Evolutionary conservation across 2,329 filamentous ascomycete genomes (phyloP).

Genomic region (Fusarium sp.): DNA sequence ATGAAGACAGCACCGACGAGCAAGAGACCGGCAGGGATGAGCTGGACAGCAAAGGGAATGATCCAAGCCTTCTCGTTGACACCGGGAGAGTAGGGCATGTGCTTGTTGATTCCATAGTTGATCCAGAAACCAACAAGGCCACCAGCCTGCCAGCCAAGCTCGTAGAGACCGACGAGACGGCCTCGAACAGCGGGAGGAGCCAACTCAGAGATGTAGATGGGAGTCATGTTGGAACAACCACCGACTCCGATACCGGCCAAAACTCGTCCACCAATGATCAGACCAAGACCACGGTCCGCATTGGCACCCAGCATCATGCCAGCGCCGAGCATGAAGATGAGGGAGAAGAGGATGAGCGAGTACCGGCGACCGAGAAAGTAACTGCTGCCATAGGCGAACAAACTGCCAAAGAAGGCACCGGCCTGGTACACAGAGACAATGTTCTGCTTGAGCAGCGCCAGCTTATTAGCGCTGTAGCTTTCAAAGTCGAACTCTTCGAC

Average conservation of each 20-base stretch:
- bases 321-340: slow-evolving; percentile 77
- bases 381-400: slow-evolving; percentile 74
- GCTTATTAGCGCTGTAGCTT: slow-evolving; percentile 57
- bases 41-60: slow-evolving; percentile 74
- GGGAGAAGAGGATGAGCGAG: slow-evolving; percentile 70
- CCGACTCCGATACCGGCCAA: slow-evolving; percentile 74
- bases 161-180: slow-evolving; percentile 74
- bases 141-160: slow-evolving; percentile 74
- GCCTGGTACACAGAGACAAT: slow-evolving; percentile 87
- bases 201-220: slow-evolving; percentile 71
- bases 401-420: slow-evolving; percentile 84
- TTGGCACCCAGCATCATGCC: slow-evolving; percentile 79
- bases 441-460: slow-evolving; percentile 75
- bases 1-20: slow-evolving; percentile 70
- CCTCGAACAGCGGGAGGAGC: slow-evolving; percentile 73
- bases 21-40: slow-evolving; percentile 74
- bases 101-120: slow-evolving; percentile 71
- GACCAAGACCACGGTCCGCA: slow-evolving; percentile 70
- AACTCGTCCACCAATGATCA: slow-evolving; percentile 72
- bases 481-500: slow-evolving; percentile 74
- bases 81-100: slow-evolving; percentile 56
- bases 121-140: slow-evolving; percentile 74
- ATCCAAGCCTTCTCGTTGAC: slow-evolving; percentile 65
- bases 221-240: slow-evolving; percentile 71
- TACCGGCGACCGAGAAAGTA: slow-evolving; percentile 76